Percentiles rank a stretch among this genome's conserved stretches.
phyloP scores from a whole-genome alignment of 805 yeast species.

The Ogataea corticis region DNA sequence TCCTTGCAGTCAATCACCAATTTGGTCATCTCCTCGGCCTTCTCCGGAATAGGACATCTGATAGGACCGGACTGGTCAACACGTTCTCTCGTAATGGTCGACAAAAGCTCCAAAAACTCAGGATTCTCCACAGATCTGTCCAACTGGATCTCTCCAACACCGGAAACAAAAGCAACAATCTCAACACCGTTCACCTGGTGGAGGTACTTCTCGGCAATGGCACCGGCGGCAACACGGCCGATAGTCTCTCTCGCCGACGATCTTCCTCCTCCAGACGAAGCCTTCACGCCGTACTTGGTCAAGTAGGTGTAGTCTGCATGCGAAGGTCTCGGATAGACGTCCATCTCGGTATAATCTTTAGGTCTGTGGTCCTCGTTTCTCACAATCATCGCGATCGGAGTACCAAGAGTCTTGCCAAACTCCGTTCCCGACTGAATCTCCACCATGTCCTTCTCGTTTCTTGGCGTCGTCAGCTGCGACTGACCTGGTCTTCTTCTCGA shows the following conservation, averaged over 20 bases:
- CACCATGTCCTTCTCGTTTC: constrained; percentile 93
- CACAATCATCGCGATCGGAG: constrained; percentile 94
- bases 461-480: constrained; percentile 86
- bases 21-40: constrained; percentile 78
- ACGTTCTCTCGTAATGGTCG: constrained; percentile 80
- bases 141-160: constrained; percentile 81
- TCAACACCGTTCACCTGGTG: constrained; percentile 77
- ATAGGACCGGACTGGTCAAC: constrained; percentile 89
- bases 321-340: constrained; percentile 93
- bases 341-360: constrained; percentile 92
- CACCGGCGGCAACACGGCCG: constrained; percentile 99
- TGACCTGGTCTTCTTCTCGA: constrained; percentile 98
- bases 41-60: constrained; percentile 82
- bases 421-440: constrained; percentile 95
- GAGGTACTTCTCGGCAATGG: constrained; percentile 92
- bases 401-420: constrained; percentile 84
- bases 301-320: constrained; percentile 97
- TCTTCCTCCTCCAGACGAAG: constrained; percentile 96
- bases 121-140: constrained; percentile 67
- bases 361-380: constrained; percentile 96
- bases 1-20: constrained; percentile 87
- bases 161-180: constrained; percentile 94
- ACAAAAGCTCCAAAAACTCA: constrained; percentile 64
- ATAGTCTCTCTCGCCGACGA: constrained; percentile 97
- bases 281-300: constrained; percentile 87